Evolutionary conservation across 345 rosid species (phyloP).

Genomic region (Capsella bursapastoris): DNA sequence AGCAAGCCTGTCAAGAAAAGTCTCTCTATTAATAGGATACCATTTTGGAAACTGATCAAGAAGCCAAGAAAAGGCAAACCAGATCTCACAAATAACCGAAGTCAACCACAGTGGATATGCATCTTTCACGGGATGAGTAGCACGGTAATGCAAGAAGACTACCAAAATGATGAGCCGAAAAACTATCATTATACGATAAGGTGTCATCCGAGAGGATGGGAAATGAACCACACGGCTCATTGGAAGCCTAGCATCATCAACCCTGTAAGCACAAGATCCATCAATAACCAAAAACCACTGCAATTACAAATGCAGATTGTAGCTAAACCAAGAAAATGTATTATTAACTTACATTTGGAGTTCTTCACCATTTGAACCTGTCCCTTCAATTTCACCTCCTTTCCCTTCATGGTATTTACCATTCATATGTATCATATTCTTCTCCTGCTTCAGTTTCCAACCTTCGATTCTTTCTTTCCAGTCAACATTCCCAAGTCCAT

Average conservation of each 20-base stretch:
- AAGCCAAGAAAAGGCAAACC: constrained; percentile 99
- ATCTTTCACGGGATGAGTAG: constrained; percentile 84
- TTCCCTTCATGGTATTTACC: constrained; percentile 79
- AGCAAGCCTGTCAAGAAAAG: constrained; percentile 89
- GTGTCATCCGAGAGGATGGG: constrained; percentile 74
- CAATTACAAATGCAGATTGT: not conserved
- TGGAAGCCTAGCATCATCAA: constrained; percentile 85
- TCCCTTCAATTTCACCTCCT: constrained; percentile 80
- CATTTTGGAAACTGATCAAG: constrained; percentile 98
- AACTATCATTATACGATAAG: constrained; percentile 77
- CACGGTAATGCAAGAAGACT: constrained; percentile 90
- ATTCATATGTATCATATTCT: constrained; percentile 67
- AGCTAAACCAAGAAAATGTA: constrained; percentile 8
- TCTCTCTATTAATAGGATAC: constrained; percentile 91
- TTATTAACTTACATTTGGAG: constrained; percentile 79
- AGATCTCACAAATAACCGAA: constrained; percentile 96
- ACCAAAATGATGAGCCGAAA: constrained; percentile 89
- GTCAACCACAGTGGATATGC: constrained; percentile 90
- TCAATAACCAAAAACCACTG: constrained; percentile 41
- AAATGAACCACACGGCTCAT: constrained; percentile 84
- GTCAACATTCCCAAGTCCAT: constrained; percentile 91
- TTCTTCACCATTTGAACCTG: constrained; percentile 95
- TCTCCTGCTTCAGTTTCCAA: constrained; percentile 96
- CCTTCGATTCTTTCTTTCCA: constrained; percentile 98
- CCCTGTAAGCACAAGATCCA: constrained; percentile 61